Conservation (phyloP, 1,284 basidiomycete species). For the Taiwanofungus camphoratus region DNA sequence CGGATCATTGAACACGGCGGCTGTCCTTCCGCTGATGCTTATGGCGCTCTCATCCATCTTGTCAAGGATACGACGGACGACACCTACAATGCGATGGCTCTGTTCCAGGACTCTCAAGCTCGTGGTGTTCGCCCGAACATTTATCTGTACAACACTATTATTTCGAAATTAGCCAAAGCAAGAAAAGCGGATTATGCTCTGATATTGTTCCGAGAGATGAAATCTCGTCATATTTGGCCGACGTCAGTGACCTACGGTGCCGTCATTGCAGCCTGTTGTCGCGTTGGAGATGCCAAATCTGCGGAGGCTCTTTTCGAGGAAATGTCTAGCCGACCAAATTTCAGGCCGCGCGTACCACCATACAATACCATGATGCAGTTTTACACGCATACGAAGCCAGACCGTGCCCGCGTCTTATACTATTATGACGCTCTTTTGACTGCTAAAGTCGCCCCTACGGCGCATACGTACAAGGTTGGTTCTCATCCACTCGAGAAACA, state of each 20-base stretch:
- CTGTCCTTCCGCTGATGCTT: conserved; percentile 83
- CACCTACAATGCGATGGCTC: conserved; percentile 75
- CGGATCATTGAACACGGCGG: conserved; percentile 75
- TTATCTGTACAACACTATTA: conserved; percentile 94
- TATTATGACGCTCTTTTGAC: conserved; percentile 72
- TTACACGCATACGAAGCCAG: conserved; percentile 86
- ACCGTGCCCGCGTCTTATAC: conserved; percentile 69
- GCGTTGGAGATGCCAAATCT: conserved; percentile 84
- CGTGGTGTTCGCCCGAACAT: conserved; percentile 73
- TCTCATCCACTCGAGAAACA: not conserved
- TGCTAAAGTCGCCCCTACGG: conserved; percentile 68
- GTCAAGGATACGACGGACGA: conserved; percentile 94
- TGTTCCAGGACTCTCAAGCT: conserved; percentile 77
- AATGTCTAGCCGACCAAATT: conserved; percentile 74
- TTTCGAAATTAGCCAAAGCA: conserved; percentile 89
- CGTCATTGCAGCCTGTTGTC: conserved; percentile 89
- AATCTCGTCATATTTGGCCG: conserved; percentile 59
- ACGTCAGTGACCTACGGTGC: conserved; percentile 94
- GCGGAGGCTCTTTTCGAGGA: conserved; percentile 84
- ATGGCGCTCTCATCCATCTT: conserved; percentile 82
- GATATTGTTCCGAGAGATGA: conserved; percentile 83
- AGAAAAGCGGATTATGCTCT: conserved; percentile 87
- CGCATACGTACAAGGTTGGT: conserved; percentile 89
- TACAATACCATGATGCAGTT: conserved; percentile 99
- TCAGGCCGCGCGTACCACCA: conserved; percentile 88